These are phyloP conservation scores for Dispira parvispora DNA, from an alignment of 192 early-diverging fungal genomes.

Conservation along the genomic window DNA sequence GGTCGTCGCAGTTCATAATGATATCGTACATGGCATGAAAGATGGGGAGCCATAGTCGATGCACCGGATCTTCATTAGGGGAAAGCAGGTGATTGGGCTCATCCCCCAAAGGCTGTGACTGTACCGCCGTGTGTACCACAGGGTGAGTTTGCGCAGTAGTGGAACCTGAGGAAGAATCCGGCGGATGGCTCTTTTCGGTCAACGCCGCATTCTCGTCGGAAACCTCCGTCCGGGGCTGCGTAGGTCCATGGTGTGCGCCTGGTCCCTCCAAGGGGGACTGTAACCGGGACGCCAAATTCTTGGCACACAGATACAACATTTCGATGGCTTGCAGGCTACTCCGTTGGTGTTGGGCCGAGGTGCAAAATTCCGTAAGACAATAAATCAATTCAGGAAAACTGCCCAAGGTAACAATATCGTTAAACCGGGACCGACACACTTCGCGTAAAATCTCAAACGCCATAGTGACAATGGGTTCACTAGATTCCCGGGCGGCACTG, in stretches of 20 bases:
- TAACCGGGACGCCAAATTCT: slow-evolving; percentile 9
- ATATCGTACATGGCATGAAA: slow-evolving; percentile 76
- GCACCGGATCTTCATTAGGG: slow-evolving; percentile 38
- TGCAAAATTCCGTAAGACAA: slow-evolving; percentile 42
- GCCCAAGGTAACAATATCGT: slow-evolving; percentile 42
- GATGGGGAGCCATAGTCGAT: slow-evolving; percentile 74
- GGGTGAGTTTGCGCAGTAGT: no score
- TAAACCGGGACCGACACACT: slow-evolving; percentile 42
- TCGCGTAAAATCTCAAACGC: slow-evolving; percentile 53
- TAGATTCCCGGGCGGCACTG: slow-evolving; percentile 41
- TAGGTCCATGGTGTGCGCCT: not conserved
- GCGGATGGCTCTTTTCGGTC: not conserved
- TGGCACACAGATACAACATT: slow-evolving; percentile 12
- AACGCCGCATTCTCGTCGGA: not conserved
- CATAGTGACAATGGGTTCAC: slow-evolving; percentile 54
- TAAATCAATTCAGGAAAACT: slow-evolving; percentile 36
- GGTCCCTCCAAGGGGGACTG: not conserved
- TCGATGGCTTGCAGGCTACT: slow-evolving; percentile 32
- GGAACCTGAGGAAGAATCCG: slow-evolving; percentile 7
- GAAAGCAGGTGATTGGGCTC: slow-evolving; percentile 1
- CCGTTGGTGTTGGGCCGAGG: slow-evolving; percentile 10
- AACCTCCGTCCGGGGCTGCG: not conserved
- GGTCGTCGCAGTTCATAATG: slow-evolving; percentile 76
- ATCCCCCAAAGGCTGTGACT: no score
- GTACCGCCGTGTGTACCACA: no score